Base-by-base conservation (phyloP, 2,329 filamentous ascomycete genomes). In the Canariomyces notabilis region DNA sequence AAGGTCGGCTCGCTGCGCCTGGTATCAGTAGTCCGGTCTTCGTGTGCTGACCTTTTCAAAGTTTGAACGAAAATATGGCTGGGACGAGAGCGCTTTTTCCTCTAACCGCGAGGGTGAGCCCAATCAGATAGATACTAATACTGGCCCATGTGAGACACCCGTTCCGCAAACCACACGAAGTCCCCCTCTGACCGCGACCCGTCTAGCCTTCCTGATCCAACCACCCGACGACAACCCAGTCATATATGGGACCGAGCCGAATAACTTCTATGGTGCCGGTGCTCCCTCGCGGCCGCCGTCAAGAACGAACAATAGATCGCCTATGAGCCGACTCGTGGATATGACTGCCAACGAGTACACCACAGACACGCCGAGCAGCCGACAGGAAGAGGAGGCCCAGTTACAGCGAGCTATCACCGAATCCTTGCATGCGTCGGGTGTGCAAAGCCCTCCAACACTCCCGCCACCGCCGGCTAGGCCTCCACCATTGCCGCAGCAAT, bases 211-310 rank as follows among this genome's bases (percentile, higher is more conserved):
- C 58, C 72, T 75, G 52, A 73, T 82, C 49, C 76, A 82, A 50
- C 69, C 72, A 6, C 65, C 74, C 35, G 73, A 74, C 55, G 69
- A 72, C 46, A 64, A 62, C 49, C 59, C 59, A 29, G 58, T 72
- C 29, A 68, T 75, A 23, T 67, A 72, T 35, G 70, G 71, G 16
- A 61, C 69, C 9, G 66, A 71, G 6, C 67, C 71, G 2, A 59
- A 61, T 11, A 67, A 68, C 31, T 61, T 64, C 37, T 71, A 72
- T 47, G 66, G 65, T 29, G 63, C 64, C 7, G 67, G 66, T 21
- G 73, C 75, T 5, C 76, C 77, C 0, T 82, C 80, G 15, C 71
- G 80, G 46, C 80, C 80, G n/a, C 80, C 80, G 1, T 83, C 80
- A 18, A 68, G 79, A 61, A 69, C 74, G 36, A 76, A 75, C 49